A percentile compares a stretch with the other conserved stretches of the same genome.
Conservation (phyloP, 2,329 filamentous ascomycete species). For the Beauveria rudraprayagi region DNA sequence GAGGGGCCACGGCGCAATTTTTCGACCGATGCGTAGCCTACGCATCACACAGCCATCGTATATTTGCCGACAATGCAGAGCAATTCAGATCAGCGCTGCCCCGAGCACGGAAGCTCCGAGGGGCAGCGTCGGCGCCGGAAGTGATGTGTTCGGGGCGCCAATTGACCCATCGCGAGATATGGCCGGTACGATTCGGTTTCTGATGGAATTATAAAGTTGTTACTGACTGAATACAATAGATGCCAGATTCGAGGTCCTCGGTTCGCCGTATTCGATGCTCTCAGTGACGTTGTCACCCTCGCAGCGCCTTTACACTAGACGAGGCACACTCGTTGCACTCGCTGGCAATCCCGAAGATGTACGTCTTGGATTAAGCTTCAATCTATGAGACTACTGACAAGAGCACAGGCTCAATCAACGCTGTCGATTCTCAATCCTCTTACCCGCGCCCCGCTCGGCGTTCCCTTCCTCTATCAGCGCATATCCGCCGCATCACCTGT, state of each 20-base stretch:
- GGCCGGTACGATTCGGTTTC: slow-evolving; percentile 34
- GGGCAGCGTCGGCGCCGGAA: slow-evolving; percentile 22
- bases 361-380: slow-evolving; percentile 18
- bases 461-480: slow-evolving; percentile 92
- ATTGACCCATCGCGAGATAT: slow-evolving; percentile 37
- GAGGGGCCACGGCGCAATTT: slow-evolving; percentile 35
- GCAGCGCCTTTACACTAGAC: slow-evolving; percentile 84
- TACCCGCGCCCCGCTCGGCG: slow-evolving; percentile 67
- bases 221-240: slow-evolving; percentile 44
- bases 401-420: slow-evolving; percentile 69
- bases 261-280: slow-evolving; percentile 84
- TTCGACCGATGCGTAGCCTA: slow-evolving; percentile 26
- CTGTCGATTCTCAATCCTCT: slow-evolving; percentile 81
- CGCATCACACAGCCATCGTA: slow-evolving; percentile 25
- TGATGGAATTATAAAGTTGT: too few species aligned
- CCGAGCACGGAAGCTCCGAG: slow-evolving; percentile 48
- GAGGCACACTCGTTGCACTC: slow-evolving; percentile 83
- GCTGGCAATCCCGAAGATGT: slow-evolving; percentile 89
- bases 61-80: slow-evolving; percentile 48
- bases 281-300: slow-evolving; percentile 90
- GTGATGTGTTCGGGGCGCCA: slow-evolving; percentile 49
- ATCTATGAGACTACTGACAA: not conserved
- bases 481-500: slow-evolving; percentile 82
- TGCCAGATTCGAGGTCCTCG: slow-evolving; percentile 89
- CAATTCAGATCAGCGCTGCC: slow-evolving; percentile 55